Evolutionary conservation across 2,329 filamentous ascomycete species (phyloP).

Genomic region (Epichloe hybrida): DNA sequence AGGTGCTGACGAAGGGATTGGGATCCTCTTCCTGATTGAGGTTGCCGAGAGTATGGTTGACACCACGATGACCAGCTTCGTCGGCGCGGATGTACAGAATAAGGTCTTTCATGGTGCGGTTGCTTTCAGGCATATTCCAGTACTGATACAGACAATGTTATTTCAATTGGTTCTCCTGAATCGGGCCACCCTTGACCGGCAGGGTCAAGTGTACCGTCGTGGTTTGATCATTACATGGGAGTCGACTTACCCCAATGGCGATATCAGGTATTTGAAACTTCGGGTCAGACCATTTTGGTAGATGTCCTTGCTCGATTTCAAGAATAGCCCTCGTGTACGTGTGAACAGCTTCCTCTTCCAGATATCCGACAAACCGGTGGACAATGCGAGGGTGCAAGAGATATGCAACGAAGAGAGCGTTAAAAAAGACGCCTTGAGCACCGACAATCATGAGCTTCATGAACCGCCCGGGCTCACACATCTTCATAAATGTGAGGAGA

Average conservation of each 20-base stretch:
- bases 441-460: conserved; percentile 87
- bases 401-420: conserved; percentile 80
- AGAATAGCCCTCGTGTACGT: conserved; percentile 85
- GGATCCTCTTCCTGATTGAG: conserved; percentile 74
- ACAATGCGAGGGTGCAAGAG: conserved; percentile 75
- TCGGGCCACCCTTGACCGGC: too few species aligned
- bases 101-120: conserved; percentile 72
- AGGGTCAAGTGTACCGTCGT: too few species aligned
- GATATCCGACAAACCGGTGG: conserved; percentile 91
- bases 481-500: conserved; percentile 81
- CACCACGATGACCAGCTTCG: conserved; percentile 80
- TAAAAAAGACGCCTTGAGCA: conserved; percentile 94
- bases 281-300: conserved; percentile 64
- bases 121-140: conserved; percentile 83
- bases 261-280: conserved; percentile 73
- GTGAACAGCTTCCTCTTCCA: conserved; percentile 93
- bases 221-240: background rate
- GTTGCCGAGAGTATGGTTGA: conserved; percentile 91
- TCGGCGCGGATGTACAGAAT: conserved; percentile 82
- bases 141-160: conserved; percentile 35
- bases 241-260: conserved; percentile 44
- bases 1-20: conserved; percentile 80
- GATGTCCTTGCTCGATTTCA: conserved; percentile 71
- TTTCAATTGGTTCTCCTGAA: background rate
- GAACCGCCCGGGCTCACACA: conserved; percentile 62